Conservation (phyloP, 345 rosid genomes). For the Hirschfeldia incana region DNA sequence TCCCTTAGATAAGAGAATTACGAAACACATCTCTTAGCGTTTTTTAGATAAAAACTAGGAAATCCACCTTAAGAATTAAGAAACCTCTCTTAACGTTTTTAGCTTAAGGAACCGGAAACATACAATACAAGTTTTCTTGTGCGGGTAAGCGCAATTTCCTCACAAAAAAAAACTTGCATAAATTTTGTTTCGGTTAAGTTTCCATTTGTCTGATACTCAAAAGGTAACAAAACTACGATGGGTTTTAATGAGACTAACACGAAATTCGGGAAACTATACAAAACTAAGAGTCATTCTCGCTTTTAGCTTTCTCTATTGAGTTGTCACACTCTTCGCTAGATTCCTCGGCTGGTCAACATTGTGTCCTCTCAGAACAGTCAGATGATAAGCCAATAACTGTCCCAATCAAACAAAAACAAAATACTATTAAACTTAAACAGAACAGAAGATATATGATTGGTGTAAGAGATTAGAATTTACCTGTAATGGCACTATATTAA, state of each 20-base stretch:
- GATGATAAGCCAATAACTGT: constrained; percentile 87
- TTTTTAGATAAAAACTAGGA: too few relatives aligned
- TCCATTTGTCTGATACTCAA: constrained; percentile 11
- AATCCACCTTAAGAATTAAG: too few relatives aligned
- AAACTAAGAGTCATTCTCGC: constrained; percentile 2
- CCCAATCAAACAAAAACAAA: background rate
- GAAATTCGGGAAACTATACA: constrained; percentile 13
- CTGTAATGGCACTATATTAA: constrained; percentile 85
- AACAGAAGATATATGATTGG: background rate
- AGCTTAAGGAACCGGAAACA: too few relatives aligned
- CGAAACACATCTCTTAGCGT: too few relatives aligned
- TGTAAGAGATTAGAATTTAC: constrained; percentile 38
- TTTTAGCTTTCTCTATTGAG: constrained; percentile 45
- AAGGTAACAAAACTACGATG: background rate
- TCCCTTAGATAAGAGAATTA: too few relatives aligned
- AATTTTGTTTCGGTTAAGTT: background rate
- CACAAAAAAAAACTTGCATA: background rate
- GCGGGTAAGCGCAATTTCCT: background rate
- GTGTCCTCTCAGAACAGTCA: constrained; percentile 77
- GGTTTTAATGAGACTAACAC: background rate
- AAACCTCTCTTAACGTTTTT: too few relatives aligned
- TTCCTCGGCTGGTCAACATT: constrained; percentile 94
- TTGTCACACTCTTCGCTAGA: constrained; percentile 87
- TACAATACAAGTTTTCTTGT: background rate
- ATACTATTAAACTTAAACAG: background rate